Base-by-base conservation (phyloP, 2,329 filamentous ascomycete species). In the Amauroascus niger region DNA sequence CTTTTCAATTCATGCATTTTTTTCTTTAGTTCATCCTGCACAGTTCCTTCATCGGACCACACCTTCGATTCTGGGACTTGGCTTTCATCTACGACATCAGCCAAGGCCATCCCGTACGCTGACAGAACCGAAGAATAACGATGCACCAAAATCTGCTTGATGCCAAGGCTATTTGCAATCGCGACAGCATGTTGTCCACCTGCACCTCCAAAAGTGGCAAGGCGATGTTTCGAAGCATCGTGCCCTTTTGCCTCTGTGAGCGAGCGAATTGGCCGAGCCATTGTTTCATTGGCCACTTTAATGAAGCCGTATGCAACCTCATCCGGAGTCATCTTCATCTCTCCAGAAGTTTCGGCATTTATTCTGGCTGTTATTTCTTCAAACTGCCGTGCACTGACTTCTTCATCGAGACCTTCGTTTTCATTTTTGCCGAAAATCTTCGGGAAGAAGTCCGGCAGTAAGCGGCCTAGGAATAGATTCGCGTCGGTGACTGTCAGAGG, bases 401-500 rank as follows among this genome's bases (percentile, higher is more conserved):
- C 76, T 1, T 79, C 73, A 65, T 95, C 88, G 1, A 95, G 68
- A 0, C 81, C 83, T 65, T 93, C 80, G 54, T 93, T 76, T 64
- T 95, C 89, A 43, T 88, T 83, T 65, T 86, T 83, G 39, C 89
- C 89, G 63, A 95, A 95, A 53, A 95, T 95, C 64, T 87, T 89
- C 0, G 90, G 90, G 64, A 96, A 96, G 74, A 93, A 95, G 57
- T 94, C 87, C 0, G 89, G 88, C 0, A 94, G 70, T 2, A 95
- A 73, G 37, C 90, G 79, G 0, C 90, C 89, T 0, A 95, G 80
- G 62, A 88, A 88, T 5, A 95, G 69, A 61, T 95, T 95, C 1
- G 90, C 90, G 65, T 96, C 90, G 0, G 90, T 96, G n/a, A 96
- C 89, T 0, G 90, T 93, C 3, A 90, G 77, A 3, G 90, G 89